Evolutionary conservation across 2,329 filamentous ascomycete genomes (phyloP), one percentile per base, ranked within the genome.

Genomic region (Rhexocercosporidium sp.): DNA sequence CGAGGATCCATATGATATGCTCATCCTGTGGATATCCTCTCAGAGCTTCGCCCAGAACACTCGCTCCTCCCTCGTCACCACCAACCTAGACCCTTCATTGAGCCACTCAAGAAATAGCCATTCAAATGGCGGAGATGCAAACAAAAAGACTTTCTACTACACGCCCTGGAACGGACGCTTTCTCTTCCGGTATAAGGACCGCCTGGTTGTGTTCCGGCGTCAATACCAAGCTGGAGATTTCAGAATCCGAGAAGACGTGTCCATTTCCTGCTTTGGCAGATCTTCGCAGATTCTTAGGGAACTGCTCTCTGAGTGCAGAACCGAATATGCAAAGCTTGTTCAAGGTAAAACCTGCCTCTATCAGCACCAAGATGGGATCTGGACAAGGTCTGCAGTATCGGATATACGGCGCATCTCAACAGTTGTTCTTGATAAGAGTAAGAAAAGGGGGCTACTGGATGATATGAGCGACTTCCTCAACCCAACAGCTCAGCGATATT

Each of bases 1-100:
- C 47, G 88, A 91, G 65, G 89, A 92, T 72, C 88, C 91, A 75
- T 92, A 90, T 80, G 88, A 88, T 75, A 89, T 90, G 71, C 74
- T 91, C 59, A 90, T 91, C 86, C 82, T 82, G 51, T 92, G 89
- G 89, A 84, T 91, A 2, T 83, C 88, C 7, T 77, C 79, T 51
- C 89, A 92, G 77, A 77, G 78, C 6, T 90, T 90, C 70, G 82
- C 87, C 39, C 82, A 84, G 66, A 80, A 81, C 9, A 85, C 87
- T 0, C 85, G 86, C 16, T 83, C 83, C 51, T 89, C 90, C 69
- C 82, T 90, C 14, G 89, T 86, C 53, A 88, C 88, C 73, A 89
- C 87, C 18, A 57, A 67, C 46, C 54, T 67, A 51, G 60, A 54
- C 44, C 34, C 54, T 64, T 60, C 44, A 64, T 64, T 67, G 25